Conservation (phyloP, 1,284 basidiomycete species). For the Cryptococcus wingfieldii region DNA sequence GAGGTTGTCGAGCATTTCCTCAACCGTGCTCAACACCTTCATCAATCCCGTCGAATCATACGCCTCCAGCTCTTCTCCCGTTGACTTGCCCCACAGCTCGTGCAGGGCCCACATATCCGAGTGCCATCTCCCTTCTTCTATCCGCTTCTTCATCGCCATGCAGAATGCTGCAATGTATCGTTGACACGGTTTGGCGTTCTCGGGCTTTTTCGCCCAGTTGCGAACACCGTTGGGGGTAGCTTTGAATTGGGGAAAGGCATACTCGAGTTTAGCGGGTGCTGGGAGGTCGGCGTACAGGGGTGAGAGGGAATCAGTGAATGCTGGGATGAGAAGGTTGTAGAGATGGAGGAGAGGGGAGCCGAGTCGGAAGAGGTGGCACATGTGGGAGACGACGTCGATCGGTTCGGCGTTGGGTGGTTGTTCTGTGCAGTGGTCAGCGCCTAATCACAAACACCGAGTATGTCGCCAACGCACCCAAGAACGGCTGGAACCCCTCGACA, state of each 20-base stretch:
- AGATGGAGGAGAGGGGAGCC: constrained; percentile 92
- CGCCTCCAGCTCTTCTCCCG: constrained; percentile 55
- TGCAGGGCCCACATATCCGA: constrained; percentile 61
- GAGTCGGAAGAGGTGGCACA: constrained; percentile 89
- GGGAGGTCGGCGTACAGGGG: constrained; percentile 55
- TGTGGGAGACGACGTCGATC: constrained; percentile 68
- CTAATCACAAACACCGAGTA: not conserved
- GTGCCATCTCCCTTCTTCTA: constrained; percentile 51
- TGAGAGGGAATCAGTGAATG: constrained; percentile 54
- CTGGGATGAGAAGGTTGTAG: constrained; percentile 79
- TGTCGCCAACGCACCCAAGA: constrained; percentile 36
- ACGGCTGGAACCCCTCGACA: constrained; percentile 44
- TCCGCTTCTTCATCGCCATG: constrained; percentile 52
- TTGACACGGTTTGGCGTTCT: constrained; percentile 78
- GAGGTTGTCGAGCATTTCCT: constrained; percentile 75
- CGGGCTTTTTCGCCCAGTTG: constrained; percentile 54
- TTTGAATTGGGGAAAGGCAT: constrained; percentile 57
- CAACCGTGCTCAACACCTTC: constrained; percentile 89
- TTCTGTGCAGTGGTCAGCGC: constrained; percentile 22
- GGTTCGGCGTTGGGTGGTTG: constrained; percentile 39
- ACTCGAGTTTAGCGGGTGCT: constrained; percentile 32
- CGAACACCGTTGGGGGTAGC: constrained; percentile 63
- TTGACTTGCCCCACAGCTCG: constrained; percentile 74
- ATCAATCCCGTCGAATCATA: constrained; percentile 65
- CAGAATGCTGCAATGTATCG: constrained; percentile 55